These are phyloP conservation scores for Nicotiana knightiana DNA, from an alignment of 257 asterid species.

Conservation along the genomic window DNA sequence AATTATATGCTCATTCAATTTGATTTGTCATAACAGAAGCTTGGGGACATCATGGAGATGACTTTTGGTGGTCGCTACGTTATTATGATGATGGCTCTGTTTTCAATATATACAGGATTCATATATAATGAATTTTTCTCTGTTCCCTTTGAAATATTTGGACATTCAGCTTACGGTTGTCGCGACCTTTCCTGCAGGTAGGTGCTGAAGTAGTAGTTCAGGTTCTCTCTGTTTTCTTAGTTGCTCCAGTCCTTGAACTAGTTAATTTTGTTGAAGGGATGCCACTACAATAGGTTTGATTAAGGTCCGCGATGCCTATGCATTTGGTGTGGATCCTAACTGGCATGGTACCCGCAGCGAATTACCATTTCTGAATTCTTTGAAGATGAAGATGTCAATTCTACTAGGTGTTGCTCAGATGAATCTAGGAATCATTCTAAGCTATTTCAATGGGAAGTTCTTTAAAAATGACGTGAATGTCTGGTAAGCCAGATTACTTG, in stretches of 20 bases:
- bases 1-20: slow-evolving; percentile 3
- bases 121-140: slow-evolving; percentile 60
- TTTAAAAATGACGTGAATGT: slow-evolving; percentile 38
- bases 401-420: slow-evolving; percentile 56
- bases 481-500: slow-evolving; percentile 31
- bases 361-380: slow-evolving; percentile 59
- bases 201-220: slow-evolving; percentile 21
- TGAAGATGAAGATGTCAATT: slow-evolving; percentile 74
- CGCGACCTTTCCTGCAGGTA: slow-evolving; percentile 54
- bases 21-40: slow-evolving; percentile 37
- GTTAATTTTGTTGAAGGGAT: slow-evolving; percentile 31
- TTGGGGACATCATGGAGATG: slow-evolving; percentile 71
- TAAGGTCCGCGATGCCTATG: slow-evolving; percentile 45
- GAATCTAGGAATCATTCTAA: slow-evolving; percentile 59
- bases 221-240: not conserved
- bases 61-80: slow-evolving; percentile 66
- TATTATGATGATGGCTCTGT: slow-evolving; percentile 60
- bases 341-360: slow-evolving; percentile 68
- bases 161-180: slow-evolving; percentile 53
- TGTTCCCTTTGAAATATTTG: slow-evolving; percentile 57
- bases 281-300: slow-evolving; percentile 44
- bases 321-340: slow-evolving; percentile 63
- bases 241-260: slow-evolving; percentile 7
- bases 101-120: slow-evolving; percentile 63
- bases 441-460: slow-evolving; percentile 53